Conservation (phyloP, 2,329 filamentous ascomycete genomes). For the Phialocephala sp. region DNA sequence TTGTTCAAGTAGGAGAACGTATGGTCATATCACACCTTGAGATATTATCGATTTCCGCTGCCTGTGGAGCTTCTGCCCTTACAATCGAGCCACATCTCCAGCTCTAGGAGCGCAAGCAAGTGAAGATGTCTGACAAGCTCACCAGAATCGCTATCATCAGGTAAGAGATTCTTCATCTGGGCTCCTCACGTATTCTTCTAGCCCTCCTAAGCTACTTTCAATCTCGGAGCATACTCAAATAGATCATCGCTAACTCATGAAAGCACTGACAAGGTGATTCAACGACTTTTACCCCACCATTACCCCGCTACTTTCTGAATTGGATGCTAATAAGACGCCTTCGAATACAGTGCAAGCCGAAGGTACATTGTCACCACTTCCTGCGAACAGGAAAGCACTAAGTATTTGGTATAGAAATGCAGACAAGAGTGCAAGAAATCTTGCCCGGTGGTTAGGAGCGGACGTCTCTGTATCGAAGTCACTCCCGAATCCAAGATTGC, state of each 20-base stretch:
- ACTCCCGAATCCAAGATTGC: conserved; percentile 86
- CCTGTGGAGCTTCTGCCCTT: background rate
- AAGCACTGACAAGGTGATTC: conserved; percentile 90
- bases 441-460: conserved; percentile 94
- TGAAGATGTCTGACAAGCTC: conserved; percentile 85
- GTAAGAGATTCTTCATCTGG: background rate
- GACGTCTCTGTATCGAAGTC: conserved; percentile 98
- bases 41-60: background rate
- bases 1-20: background rate
- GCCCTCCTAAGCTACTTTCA: background rate
- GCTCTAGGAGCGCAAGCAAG: conserved; percentile 18
- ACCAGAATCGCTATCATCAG: conserved; percentile 64
- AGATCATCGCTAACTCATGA: conserved; percentile 82
- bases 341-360: conserved; percentile 77
- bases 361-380: conserved; percentile 56
- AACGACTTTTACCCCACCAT: conserved; percentile 48
- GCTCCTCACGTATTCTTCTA: background rate
- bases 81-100: background rate
- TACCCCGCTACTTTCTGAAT: conserved; percentile 35
- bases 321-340: conserved; percentile 47
- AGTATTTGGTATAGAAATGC: conserved; percentile 74
- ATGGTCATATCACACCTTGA: background rate
- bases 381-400: conserved; percentile 34
- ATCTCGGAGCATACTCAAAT: background rate
- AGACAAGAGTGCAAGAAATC: conserved; percentile 99